Base-by-base conservation (phyloP, 2,329 filamentous ascomycete species). In the Xylaria sp. region DNA sequence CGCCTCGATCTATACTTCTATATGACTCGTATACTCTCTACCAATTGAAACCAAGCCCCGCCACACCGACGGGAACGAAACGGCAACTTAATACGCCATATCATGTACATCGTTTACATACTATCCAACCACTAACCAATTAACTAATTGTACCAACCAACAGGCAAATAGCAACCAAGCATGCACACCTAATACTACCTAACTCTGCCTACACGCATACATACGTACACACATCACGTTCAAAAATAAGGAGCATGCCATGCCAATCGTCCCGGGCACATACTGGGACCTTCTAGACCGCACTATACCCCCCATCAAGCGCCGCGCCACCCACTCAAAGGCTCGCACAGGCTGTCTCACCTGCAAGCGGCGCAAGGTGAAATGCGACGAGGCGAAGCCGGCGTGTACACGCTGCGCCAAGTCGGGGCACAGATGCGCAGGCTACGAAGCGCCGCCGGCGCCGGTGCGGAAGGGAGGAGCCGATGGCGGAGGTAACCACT, bases 341-440 rank as follows among this genome's bases (percentile, higher is more conserved):
- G 68, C 71, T 5, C 72, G 72, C 27, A 74, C 72, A 16, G 72
- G 72, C n/a, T 75, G 72, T 40, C 32, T 65, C 48, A 75, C 72
- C 57, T 75, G 72, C 66, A 75, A 75, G 68, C 64, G 35, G 16
- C 66, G 72, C 5, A 63, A 53, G n/a, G 72, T 75, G 32, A 75
- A 75, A 47, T 75, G 73, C 53, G 72, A 75, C 66, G 73, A 75
- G 58, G 62, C 61, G 12, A 73, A 71, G 58, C 73, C 73, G 21
- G n/a, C 2, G n/a, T 75, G 72, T 53, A 58, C 63, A 32, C 70
- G 71, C 21, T 75, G 73, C 25, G 55, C 63, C 50, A 73, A 71
- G 57, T 62, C 73, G 12, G 72, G 71, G 4, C 61, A 70, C 47
- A 5, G 50, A 9, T 75, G 73, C 35, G 69, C 63, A 44, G 73